Evolutionary conservation across 176 grass and related monocot species (phyloP).

Genomic region (Chrysopogon serrulatus): DNA sequence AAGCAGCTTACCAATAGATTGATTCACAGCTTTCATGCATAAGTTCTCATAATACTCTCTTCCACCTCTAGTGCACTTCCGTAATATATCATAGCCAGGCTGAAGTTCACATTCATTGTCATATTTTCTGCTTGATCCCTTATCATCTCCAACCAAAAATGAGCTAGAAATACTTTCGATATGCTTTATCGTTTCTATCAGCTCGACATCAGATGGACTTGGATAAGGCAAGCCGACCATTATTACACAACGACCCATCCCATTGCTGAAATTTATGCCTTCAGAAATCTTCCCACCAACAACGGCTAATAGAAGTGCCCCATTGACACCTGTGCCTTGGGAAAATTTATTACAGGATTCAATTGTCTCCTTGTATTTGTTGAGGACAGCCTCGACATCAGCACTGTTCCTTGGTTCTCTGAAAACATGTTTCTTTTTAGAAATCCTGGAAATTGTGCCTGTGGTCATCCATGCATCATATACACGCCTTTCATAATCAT

Average conservation of each 20-base stretch:
- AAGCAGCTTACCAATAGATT: constrained; percentile 76
- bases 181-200: constrained; percentile 88
- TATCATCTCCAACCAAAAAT: constrained; percentile 2
- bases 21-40: constrained; percentile 99
- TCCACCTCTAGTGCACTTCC: constrained; percentile 61
- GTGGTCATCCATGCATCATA: constrained; percentile 78
- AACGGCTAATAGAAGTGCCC: constrained; percentile 81
- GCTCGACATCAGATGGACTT: constrained; percentile 77
- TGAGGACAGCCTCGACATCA: constrained; percentile 65
- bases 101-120: constrained; percentile 49
- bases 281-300: constrained; percentile 97
- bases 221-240: constrained; percentile 99
- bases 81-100: constrained; percentile 65
- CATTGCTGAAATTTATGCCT: constrained; percentile 94
- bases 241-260: constrained; percentile 89
- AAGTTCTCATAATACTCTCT: constrained; percentile 94
- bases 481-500: constrained; percentile 74
- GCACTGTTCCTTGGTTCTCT: constrained; percentile 83
- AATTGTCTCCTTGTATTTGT: constrained; percentile 77
- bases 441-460: constrained; percentile 72
- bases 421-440: constrained; percentile 76
- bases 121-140: constrained; percentile 20
- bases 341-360: constrained; percentile 30
- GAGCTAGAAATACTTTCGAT: constrained; percentile 56
- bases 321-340: constrained; percentile 42